phyloP scores from a whole-genome alignment of 257 asterid species.

The Handroanthus guayacan region DNA sequence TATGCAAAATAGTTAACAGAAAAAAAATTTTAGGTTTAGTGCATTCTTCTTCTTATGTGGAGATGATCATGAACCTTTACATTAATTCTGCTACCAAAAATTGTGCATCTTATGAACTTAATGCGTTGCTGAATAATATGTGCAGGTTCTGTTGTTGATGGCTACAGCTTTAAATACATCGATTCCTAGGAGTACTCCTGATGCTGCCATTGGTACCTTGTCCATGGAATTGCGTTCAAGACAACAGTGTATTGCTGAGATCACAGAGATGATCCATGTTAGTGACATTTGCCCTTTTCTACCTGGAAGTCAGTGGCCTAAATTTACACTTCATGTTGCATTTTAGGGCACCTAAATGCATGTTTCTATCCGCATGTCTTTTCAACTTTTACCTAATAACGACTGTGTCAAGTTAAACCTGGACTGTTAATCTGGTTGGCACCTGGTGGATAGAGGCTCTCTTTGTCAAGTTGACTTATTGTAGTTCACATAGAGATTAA shows the following conservation, averaged over 20 bases:
- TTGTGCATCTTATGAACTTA: slow-evolving; percentile 18
- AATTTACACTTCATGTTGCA: slow-evolving; percentile 10
- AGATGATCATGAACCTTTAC: not conserved
- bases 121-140: slow-evolving; percentile 23
- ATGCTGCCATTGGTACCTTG: slow-evolving; percentile 49
- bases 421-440: not conserved
- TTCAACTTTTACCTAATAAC: slow-evolving; percentile 4
- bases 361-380: not conserved
- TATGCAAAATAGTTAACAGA: not conserved
- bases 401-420: not conserved
- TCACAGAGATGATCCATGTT: slow-evolving; percentile 99
- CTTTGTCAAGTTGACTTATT: not conserved
- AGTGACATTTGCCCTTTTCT: slow-evolving; percentile 39
- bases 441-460: not conserved
- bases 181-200: slow-evolving; percentile 52
- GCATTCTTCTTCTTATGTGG: slow-evolving; percentile 4
- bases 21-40: not conserved
- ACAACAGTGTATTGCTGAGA: slow-evolving; percentile 91
- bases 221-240: slow-evolving; percentile 77
- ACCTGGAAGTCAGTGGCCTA: not conserved
- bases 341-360: slow-evolving; percentile 10
- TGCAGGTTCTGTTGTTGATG: slow-evolving; percentile 92
- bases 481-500: slow-evolving; percentile 3
- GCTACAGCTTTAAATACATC: slow-evolving; percentile 89
- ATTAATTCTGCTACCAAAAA: not conserved